Base-by-base conservation (phyloP, 768 basidiomycete genomes). In the Termitomyces sp. region DNA sequence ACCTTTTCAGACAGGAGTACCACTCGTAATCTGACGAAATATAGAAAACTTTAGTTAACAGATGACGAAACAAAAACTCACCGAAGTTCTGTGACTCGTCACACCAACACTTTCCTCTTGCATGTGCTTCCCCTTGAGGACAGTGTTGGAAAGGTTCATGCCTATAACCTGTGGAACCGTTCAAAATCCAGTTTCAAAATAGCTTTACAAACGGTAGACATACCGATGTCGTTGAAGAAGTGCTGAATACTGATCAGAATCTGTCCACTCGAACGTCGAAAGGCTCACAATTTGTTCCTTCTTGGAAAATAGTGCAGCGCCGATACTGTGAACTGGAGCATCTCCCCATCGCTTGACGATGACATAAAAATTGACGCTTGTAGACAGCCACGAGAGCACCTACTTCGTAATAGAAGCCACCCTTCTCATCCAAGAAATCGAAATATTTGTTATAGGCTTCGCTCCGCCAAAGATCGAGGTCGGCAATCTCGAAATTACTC, bases 61-160 rank as follows among this genome's bases (percentile, higher is more conserved):
- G 19, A 54, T 2, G 5, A 46, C 26, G 21, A 34, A 35, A 11
- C 24, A 43, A 8, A 5, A 40, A 64, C 83, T 55, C 63, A 87
- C 88, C 88, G 58, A 90, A 90, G 68, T 85, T 90, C 45, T 92
- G 81, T 17, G 73, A 68, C 17, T 76, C 71, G 59, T 90, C 84
- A 65, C 93, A 97, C 82, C 89, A 93, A 63, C 94, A 96, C 65
- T 88, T 93, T 35, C 91, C 91, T 56, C 77, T 77, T 48, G 75
- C 74, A 71, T 93, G 92, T 7, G 80, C 67, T n/a, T 76, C 79
- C n/a, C 84, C 86, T 69, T 85, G 82, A 0, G 88, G 87, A 68
- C 95, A 93, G 68, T 93, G 93, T 68, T 93, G 90, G 82, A 98
- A 98, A 11, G 93, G 93, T 62, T 92, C 87, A 63, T 98, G 94